A percentile compares a stretch with the other conserved stretches of the same genome.
Evolutionary conservation across 2,329 filamentous ascomycete genomes (phyloP).

Genomic region (Aspergillus sp.): DNA sequence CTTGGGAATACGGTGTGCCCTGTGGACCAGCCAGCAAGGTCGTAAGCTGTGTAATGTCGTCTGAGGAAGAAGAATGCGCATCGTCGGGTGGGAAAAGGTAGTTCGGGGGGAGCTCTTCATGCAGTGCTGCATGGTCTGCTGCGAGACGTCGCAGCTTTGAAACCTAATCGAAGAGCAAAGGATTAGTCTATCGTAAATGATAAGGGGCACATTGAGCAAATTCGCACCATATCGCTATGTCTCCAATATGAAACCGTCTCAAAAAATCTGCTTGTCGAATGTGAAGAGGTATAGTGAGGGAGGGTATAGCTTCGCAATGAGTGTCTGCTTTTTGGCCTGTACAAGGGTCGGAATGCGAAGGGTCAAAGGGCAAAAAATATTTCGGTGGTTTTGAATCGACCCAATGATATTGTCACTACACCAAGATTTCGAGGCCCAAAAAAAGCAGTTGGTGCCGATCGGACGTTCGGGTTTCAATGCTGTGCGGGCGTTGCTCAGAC

Average conservation of each 20-base stretch:
- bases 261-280: not conserved
- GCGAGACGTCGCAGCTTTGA: slow-evolving; percentile 57
- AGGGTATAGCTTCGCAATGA: not conserved
- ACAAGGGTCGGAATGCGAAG: not conserved
- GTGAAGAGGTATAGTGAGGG: not conserved
- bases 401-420: not conserved
- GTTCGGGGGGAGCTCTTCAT: slow-evolving; percentile 59
- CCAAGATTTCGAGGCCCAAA: not conserved
- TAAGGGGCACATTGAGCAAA: not conserved
- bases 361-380: not conserved
- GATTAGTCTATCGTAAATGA: not conserved
- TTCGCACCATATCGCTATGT: not conserved
- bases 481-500: slow-evolving; percentile 2
- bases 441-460: not conserved
- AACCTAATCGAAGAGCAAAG: slow-evolving; percentile 19
- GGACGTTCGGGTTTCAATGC: not conserved
- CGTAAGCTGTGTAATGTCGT: slow-evolving; percentile 59
- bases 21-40: slow-evolving; percentile 60
- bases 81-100: slow-evolving; percentile 56
- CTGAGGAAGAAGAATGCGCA: slow-evolving; percentile 25
- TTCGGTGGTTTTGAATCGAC: not conserved
- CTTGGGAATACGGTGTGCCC: slow-evolving; percentile 59
- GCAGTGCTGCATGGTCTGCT: slow-evolving; percentile 58
- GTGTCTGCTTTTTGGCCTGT: not conserved
- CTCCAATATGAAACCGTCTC: not conserved